Conservation (phyloP, 345 rosid species). For the Heritiera littoralis region DNA sequence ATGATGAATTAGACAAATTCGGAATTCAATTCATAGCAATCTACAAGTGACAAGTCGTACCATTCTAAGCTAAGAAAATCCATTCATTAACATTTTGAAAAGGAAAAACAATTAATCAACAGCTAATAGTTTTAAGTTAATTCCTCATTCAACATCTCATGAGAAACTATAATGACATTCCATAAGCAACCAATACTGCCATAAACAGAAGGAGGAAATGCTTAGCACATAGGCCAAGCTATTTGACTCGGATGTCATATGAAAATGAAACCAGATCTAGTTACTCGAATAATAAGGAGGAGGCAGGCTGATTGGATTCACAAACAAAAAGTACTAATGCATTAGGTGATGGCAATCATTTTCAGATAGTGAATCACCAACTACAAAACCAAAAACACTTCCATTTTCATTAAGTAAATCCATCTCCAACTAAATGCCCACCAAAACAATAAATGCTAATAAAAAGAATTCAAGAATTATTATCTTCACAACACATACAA, state of each 20-base stretch:
- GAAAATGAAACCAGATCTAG: background rate
- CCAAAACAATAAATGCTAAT: background rate
- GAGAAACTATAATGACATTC: background rate
- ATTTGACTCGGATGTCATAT: too few species aligned
- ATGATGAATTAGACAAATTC: background rate
- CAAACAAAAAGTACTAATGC: background rate
- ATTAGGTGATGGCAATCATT: background rate
- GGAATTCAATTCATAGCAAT: background rate
- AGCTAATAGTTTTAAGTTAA: background rate
- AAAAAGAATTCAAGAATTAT: background rate
- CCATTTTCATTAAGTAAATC: background rate
- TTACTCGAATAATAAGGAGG: background rate
- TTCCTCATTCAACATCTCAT: background rate
- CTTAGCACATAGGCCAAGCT: background rate
- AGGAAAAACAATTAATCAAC: background rate
- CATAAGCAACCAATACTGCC: background rate
- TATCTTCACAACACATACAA: background rate
- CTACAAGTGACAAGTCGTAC: background rate
- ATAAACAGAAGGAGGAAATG: background rate
- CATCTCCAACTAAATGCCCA: background rate
- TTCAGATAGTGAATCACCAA: background rate
- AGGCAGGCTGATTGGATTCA: background rate
- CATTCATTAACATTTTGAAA: background rate
- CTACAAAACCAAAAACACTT: conserved; percentile 12
- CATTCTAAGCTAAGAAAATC: background rate